Conservation (phyloP, 2,329 filamentous ascomycete genomes). For the Huntiella abstrusa region DNA sequence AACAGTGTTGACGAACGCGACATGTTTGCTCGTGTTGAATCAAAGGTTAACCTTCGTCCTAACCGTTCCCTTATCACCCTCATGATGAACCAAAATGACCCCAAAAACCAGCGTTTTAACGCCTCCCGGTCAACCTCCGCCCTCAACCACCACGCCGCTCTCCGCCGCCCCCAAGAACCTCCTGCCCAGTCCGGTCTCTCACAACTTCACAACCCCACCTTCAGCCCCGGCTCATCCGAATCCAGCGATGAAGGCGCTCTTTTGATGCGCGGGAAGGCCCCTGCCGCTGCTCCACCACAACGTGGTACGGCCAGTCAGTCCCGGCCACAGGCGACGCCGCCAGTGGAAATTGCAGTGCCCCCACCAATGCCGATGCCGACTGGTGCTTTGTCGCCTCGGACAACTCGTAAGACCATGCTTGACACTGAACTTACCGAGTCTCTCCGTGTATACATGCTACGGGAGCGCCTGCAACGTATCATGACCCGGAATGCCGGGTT, state of each 20-base stretch:
- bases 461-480: conserved; percentile 90
- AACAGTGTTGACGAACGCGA: conserved; percentile 65
- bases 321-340: conserved; percentile 40
- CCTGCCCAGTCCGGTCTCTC: conserved; percentile 2
- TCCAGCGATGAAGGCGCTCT: conserved; percentile 43
- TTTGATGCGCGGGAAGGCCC: conserved; percentile 37
- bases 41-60: conserved; percentile 65
- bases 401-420: conserved; percentile 87
- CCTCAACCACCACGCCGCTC: conserved; percentile 31
- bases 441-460: conserved; percentile 74
- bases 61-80: conserved; percentile 77
- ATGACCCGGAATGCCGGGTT: conserved; percentile 74
- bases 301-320: conserved; percentile 14
- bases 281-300: conserved; percentile 22
- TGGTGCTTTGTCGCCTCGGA: conserved; percentile 68
- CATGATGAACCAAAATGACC: conserved; percentile 63
- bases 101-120: conserved; percentile 44
- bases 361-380: conserved; percentile 42
- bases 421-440: conserved; percentile 87
- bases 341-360: conserved; percentile 52
- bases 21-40: conserved; percentile 82
- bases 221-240: conserved; percentile 32
- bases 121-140: conserved; percentile 50
- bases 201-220: conserved; percentile 23
- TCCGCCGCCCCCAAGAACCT: conserved; percentile 28